Percentiles rank a stretch among this genome's conserved stretches.
These are phyloP conservation scores for Rhizopus delemar DNA, from an alignment of 371 early-diverging fungal genomes.

Conservation along the genomic window DNA sequence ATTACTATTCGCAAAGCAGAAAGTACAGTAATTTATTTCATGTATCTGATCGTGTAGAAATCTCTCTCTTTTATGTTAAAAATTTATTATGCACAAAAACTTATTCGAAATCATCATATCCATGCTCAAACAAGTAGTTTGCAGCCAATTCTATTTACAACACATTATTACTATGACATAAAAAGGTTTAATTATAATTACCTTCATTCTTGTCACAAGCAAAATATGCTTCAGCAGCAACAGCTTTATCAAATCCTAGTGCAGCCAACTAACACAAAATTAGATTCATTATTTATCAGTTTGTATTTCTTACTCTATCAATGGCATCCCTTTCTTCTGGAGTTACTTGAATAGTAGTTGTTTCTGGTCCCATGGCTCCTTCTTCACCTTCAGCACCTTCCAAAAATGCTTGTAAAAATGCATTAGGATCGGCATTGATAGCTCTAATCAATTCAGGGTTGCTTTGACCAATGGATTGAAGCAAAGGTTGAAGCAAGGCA, in stretches of 20 bases:
- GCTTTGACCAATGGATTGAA: slow-evolving; percentile 79
- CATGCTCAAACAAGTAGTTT: slow-evolving; percentile 91
- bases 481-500: slow-evolving; percentile 80
- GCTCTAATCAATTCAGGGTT: slow-evolving; percentile 86
- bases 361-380: slow-evolving; percentile 47
- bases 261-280: slow-evolving; percentile 63
- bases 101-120: slow-evolving; percentile 44
- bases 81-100: neutral
- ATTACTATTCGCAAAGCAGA: too few relatives aligned
- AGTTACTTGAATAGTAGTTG: slow-evolving; percentile 78
- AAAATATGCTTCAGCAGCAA: slow-evolving; percentile 91
- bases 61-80: neutral
- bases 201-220: slow-evolving; percentile 97
- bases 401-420: slow-evolving; percentile 78
- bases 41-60: neutral
- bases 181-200: slow-evolving; percentile 13
- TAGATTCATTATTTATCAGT: neutral
- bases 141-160: slow-evolving; percentile 78
- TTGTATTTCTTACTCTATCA: slow-evolving; percentile 66
- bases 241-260: slow-evolving; percentile 84
- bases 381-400: slow-evolving; percentile 63
- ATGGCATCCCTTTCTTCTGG: slow-evolving; percentile 92
- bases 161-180: neutral
- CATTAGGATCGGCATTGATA: slow-evolving; percentile 78
- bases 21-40: too few relatives aligned